phyloP scores from a whole-genome alignment of 2,329 filamentous ascomycete genomes.

The Scedosporium boydii region DNA sequence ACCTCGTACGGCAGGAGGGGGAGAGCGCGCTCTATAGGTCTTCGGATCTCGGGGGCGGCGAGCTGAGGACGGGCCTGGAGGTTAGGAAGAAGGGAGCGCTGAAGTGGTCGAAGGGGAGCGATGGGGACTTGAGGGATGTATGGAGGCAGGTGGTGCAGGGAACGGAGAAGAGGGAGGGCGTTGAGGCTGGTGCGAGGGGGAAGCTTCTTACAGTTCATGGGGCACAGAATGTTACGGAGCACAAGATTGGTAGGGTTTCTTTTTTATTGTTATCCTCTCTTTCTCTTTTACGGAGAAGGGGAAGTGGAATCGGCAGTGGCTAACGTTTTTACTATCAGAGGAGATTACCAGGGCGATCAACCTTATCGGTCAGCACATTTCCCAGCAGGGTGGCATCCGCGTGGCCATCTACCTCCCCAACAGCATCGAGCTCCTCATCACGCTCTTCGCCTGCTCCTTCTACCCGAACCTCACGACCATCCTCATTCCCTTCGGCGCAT shows the following conservation, averaged over 20 bases:
- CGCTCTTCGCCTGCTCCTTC: slow-evolving; percentile 83
- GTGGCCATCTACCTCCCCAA: slow-evolving; percentile 91
- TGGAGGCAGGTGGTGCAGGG: slow-evolving; percentile 69
- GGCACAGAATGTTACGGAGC: slow-evolving; percentile 63
- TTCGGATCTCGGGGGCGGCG: slow-evolving; percentile 78
- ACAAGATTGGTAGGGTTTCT: slow-evolving; percentile 44
- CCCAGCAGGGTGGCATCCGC: slow-evolving; percentile 60
- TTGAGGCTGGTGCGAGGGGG: slow-evolving; percentile 58
- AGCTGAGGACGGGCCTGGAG: slow-evolving; percentile 66
- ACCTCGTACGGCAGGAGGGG: slow-evolving; percentile 70
- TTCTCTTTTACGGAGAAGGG: neutral
- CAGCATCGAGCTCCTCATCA: slow-evolving; percentile 75
- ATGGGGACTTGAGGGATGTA: slow-evolving; percentile 85
- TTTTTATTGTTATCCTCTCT: neutral
- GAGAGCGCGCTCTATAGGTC: slow-evolving; percentile 81
- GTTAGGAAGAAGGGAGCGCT: slow-evolving; percentile 73
- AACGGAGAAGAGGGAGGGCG: slow-evolving; percentile 28
- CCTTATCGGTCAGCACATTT: slow-evolving; percentile 68
- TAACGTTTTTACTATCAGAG: slow-evolving; percentile 28
- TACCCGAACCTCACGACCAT: slow-evolving; percentile 72
- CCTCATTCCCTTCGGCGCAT: slow-evolving; percentile 72
- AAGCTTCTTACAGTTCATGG: slow-evolving; percentile 73
- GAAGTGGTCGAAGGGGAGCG: slow-evolving; percentile 73
- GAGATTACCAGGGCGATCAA: slow-evolving; percentile 80
- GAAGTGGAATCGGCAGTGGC: neutral